These are phyloP conservation scores for Russula emetica DNA, from an alignment of 768 basidiomycete genomes.

Conservation along the genomic window DNA sequence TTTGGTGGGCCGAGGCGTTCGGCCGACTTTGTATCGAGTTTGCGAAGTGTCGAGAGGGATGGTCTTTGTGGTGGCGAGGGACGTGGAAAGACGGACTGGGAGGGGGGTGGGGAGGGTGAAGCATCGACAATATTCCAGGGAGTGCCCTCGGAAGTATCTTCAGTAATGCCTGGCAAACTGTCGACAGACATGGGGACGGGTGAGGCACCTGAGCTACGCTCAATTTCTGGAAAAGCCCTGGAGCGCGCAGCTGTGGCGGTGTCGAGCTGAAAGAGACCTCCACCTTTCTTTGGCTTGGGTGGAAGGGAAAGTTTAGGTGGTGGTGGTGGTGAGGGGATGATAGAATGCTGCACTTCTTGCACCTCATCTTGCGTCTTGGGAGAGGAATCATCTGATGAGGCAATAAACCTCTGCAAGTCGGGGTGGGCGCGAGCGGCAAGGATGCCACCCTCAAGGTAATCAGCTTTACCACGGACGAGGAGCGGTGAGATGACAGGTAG, in stretches of 20 bases:
- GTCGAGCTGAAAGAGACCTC: constrained; percentile 66
- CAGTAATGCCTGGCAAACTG: constrained; percentile 32
- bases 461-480: constrained; percentile 49
- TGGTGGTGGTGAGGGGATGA: constrained; percentile 14
- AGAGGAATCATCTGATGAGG: constrained; percentile 36
- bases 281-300: constrained; percentile 35
- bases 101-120: constrained; percentile 64
- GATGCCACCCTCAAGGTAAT: constrained; percentile 73
- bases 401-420: constrained; percentile 49
- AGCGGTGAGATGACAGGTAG: constrained; percentile 60
- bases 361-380: constrained; percentile 19
- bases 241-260: constrained; percentile 50
- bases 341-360: constrained; percentile 32
- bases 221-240: constrained; percentile 54
- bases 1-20: constrained; percentile 53
- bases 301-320: constrained; percentile 23
- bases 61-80: constrained; percentile 54
- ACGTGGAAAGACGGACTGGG: constrained; percentile 50
- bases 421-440: constrained; percentile 56
- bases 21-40: constrained; percentile 56
- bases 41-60: constrained; percentile 58
- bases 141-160: constrained; percentile 38
- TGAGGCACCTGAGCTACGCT: constrained; percentile 41
- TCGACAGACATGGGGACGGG: constrained; percentile 57
- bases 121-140: constrained; percentile 42